Conservation (phyloP, 345 rosid species). For the Moricandia arvensis region DNA sequence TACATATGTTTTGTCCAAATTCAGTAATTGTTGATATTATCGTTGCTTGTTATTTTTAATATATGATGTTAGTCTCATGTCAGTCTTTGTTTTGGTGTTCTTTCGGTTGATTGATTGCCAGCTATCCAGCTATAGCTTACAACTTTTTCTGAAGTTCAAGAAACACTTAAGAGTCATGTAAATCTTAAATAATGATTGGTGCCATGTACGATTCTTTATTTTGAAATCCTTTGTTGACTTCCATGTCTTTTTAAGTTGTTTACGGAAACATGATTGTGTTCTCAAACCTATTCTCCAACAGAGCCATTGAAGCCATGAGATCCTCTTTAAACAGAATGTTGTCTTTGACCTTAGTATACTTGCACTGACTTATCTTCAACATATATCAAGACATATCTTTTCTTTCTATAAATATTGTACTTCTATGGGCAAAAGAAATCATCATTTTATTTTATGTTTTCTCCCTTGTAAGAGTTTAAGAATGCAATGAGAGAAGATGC, state of each 20-base stretch:
- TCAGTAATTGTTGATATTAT: conserved; percentile 6
- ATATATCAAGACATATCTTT: conserved; percentile 46
- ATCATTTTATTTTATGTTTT: background rate
- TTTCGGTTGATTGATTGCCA: too few relatives aligned
- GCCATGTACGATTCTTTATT: too few relatives aligned
- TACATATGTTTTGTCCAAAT: background rate
- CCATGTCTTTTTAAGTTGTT: background rate
- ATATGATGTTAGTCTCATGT: background rate
- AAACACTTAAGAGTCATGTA: too few relatives aligned
- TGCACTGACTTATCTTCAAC: conserved; percentile 53
- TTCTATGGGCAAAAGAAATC: background rate
- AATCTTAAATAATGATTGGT: too few relatives aligned
- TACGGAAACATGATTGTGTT: conserved; percentile 4
- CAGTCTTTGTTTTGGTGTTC: conserved; percentile 16
- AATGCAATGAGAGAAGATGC: too few relatives aligned
- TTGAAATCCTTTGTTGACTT: background rate
- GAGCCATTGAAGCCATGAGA: conserved; percentile 81
- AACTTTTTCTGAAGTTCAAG: too few relatives aligned
- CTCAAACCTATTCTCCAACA: conserved; percentile 73
- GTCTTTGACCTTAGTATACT: conserved; percentile 58
- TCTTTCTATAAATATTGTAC: background rate
- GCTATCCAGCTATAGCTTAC: too few relatives aligned
- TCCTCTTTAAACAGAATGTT: conserved; percentile 59
- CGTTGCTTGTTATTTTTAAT: background rate
- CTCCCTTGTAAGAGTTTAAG: conserved; percentile 64